Evolutionary conservation across 305 asterid genomes (phyloP).

Genomic region (Fraxinus sp.): DNA sequence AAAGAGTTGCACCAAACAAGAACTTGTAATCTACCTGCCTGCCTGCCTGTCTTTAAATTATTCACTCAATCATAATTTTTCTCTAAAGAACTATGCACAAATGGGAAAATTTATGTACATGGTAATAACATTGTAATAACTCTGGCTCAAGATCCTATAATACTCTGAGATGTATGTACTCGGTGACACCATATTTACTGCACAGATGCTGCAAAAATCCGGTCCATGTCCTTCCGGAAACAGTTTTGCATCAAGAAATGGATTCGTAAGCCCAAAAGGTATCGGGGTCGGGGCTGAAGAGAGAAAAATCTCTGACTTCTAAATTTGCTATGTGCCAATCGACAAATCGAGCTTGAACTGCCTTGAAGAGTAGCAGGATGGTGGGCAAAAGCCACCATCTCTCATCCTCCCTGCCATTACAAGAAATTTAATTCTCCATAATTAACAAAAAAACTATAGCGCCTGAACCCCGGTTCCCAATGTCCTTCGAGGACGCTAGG

Average conservation of each 20-base stretch:
- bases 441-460: background rate
- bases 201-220: conserved; percentile 13
- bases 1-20: background rate
- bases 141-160: background rate
- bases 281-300: conserved; percentile 83
- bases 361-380: conserved; percentile 67
- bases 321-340: conserved; percentile 92
- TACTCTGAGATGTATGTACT: conserved; percentile 26
- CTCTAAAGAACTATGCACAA: conserved; percentile 31
- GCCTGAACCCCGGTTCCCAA: background rate
- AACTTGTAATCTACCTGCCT: background rate
- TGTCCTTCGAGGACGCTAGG: background rate
- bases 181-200: conserved; percentile 20
- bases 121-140: background rate
- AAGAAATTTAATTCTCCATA: conserved; percentile 10
- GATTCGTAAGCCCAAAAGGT: conserved; percentile 94
- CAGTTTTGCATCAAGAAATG: conserved; percentile 40
- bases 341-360: conserved; percentile 76
- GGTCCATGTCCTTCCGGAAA: no score
- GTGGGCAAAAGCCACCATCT: conserved; percentile 92
- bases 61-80: conserved; percentile 13
- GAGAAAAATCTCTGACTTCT: conserved; percentile 80
- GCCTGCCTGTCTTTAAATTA: conserved; percentile 8
- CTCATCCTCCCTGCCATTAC: conserved; percentile 71
- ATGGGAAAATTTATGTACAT: conserved; percentile 28